phyloP scores from a whole-genome alignment of 371 early-diverging fungal species.

The Mortierella sp. region DNA sequence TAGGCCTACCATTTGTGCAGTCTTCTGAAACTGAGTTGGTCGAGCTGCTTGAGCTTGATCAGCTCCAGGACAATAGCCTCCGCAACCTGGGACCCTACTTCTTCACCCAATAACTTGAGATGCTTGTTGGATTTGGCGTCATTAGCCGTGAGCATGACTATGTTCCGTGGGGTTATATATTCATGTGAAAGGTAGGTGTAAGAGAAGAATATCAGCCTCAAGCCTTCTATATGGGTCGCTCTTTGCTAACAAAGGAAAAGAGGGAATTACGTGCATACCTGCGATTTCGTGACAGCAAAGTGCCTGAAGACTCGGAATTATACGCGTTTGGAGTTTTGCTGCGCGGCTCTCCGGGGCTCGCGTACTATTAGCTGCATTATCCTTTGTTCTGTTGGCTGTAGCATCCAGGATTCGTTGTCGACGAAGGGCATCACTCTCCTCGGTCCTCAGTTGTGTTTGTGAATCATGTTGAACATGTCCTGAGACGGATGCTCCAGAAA shows the following conservation, averaged over 20 bases:
- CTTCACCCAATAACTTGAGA: constrained; percentile 20
- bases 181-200: too few species aligned
- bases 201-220: background rate
- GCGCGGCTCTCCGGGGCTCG: background rate
- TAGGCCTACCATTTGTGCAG: constrained; percentile 29
- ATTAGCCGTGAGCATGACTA: constrained; percentile 36
- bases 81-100: constrained; percentile 37
- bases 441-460: background rate
- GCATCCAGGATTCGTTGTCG: constrained; percentile 42
- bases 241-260: too few species aligned
- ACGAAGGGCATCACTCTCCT: constrained; percentile 18
- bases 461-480: background rate
- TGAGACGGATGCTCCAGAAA: constrained; percentile 4
- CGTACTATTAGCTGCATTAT: background rate
- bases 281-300: constrained; percentile 46
- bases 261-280: constrained; percentile 15
- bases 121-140: constrained; percentile 22
- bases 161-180: background rate
- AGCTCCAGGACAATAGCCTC: constrained; percentile 44
- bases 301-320: constrained; percentile 30
- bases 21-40: constrained; percentile 37
- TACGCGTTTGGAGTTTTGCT: constrained; percentile 16
- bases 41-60: constrained; percentile 39
- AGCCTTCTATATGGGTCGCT: background rate
- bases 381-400: constrained; percentile 21